Base-by-base conservation (phyloP, 148 eudicot species). In the Silene latifolia region DNA sequence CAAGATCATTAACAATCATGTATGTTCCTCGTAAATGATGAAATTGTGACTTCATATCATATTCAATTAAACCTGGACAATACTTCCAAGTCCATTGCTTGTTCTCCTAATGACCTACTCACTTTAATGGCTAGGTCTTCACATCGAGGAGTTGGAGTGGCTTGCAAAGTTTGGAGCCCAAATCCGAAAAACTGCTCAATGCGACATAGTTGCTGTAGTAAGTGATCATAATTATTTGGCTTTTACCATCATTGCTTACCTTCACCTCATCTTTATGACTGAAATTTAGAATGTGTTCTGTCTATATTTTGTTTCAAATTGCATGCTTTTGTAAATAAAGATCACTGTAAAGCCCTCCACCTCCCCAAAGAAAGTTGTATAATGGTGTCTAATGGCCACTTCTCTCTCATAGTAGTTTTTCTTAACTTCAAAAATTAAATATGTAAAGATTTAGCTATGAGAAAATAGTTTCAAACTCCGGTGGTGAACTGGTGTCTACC, bases 41-140 rank as follows among this genome's bases (percentile, higher is more conserved):
- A 62, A 62, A 18, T 62, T 24, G 21, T 18, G 66, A 62, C 66
- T 24, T 62, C 35, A 23, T 62, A n/a, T n/a, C n/a, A n/a, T n/a
- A n/a, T n/a, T 62, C 10, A 20, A 35, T 35, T 35, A 35, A 3
- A 59, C 25, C 12, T 59, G 25, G 23, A 15, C 63, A 54, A 54
- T 54, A 59, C 10, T 19, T 59, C 24, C 24, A 0, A 62, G 66
- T 62, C 66, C 25, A 25, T 63, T 63, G 67, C 3, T 13, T 64
- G 68, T 29, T 64, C 46, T 64, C 44, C 4, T 17, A 35, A 18
- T 64, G 44, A 64, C 17, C 44, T 64, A 6, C 68, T 5, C 8
- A 64, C 68, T 64, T 27, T 17, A 64, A 64, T 64, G 46, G 44
- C 68, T 64, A 64, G 44, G 44, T 27, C 44, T 64, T 27, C 46